Conservation (phyloP, 441 rosid species). For the Populus hybrid region DNA sequence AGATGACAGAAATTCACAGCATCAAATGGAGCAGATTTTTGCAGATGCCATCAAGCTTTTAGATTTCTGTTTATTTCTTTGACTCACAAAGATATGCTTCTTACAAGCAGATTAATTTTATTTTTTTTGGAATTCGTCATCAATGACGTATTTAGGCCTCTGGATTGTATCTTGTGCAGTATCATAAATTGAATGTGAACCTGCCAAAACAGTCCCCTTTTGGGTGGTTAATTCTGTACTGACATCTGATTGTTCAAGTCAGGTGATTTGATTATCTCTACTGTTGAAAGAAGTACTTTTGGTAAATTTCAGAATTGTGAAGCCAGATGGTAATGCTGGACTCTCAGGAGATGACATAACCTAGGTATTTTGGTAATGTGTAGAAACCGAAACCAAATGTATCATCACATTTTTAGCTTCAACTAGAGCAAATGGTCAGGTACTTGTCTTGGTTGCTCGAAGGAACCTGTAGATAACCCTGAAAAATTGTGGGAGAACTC, state of each 20-base stretch:
- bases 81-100: not conserved
- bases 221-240: not conserved
- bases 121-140: not conserved
- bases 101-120: not conserved
- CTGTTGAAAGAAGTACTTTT: not conserved
- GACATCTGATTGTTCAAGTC: not conserved
- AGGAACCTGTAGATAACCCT: not conserved
- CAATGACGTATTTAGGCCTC: not conserved
- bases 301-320: not conserved
- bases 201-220: not conserved
- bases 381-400: not conserved
- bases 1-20: not conserved
- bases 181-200: not conserved
- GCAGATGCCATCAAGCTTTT: not conserved
- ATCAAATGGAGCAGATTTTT: conserved; percentile 5
- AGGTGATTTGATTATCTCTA: not conserved
- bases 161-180: not conserved
- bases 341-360: not conserved
- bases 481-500: not conserved
- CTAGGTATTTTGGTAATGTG: too few species aligned
- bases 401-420: not conserved
- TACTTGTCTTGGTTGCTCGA: too few species aligned
- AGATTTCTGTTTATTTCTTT: not conserved
- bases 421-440: too few species aligned
- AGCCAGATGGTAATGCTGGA: not conserved